Evolutionary conservation across 495 filamentous ascomycete genomes (phyloP).

Genomic region (Aspergillus affinis): DNA sequence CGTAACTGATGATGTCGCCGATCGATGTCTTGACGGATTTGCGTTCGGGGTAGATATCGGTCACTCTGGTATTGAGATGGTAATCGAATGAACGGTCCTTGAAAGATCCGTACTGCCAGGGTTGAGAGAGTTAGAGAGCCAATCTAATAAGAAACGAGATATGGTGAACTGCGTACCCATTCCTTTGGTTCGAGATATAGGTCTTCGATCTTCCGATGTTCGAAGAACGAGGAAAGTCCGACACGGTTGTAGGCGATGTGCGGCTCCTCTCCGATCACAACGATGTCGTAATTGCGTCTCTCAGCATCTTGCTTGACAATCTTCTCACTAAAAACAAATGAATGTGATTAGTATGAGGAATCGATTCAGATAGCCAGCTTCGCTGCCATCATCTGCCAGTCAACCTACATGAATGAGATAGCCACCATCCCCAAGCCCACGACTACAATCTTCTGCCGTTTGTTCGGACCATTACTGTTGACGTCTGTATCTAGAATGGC

Average conservation of each 20-base stretch:
- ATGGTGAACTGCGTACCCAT: conserved; percentile 62
- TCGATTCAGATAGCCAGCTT: not conserved
- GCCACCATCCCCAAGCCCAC: conserved; percentile 96
- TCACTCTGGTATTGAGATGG: conserved; percentile 80
- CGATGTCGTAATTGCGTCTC: conserved; percentile 74
- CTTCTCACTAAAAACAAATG: conserved; percentile 64
- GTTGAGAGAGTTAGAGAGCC: not conserved
- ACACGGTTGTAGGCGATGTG: conserved; percentile 96
- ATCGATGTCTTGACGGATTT: conserved; percentile 72
- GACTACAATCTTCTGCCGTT: conserved; percentile 73
- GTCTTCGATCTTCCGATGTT: conserved; percentile 85
- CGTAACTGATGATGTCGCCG: conserved; percentile 73
- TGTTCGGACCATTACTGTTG: conserved; percentile 7
- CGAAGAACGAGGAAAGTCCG: conserved; percentile 91
- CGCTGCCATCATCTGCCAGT: not conserved
- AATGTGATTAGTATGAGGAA: not conserved
- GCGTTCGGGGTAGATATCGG: conserved; percentile 59
- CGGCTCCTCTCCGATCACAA: conserved; percentile 89
- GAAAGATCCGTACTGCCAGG: conserved; percentile 51
- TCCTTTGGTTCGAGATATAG: conserved; percentile 85
- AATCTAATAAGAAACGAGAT: not conserved
- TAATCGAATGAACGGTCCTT: conserved; percentile 71
- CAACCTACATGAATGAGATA: conserved; percentile 82
- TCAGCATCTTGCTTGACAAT: conserved; percentile 82
- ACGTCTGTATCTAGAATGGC: not conserved